Base-by-base conservation (phyloP, 148 eudicot species). In the Oxyria digyna region DNA sequence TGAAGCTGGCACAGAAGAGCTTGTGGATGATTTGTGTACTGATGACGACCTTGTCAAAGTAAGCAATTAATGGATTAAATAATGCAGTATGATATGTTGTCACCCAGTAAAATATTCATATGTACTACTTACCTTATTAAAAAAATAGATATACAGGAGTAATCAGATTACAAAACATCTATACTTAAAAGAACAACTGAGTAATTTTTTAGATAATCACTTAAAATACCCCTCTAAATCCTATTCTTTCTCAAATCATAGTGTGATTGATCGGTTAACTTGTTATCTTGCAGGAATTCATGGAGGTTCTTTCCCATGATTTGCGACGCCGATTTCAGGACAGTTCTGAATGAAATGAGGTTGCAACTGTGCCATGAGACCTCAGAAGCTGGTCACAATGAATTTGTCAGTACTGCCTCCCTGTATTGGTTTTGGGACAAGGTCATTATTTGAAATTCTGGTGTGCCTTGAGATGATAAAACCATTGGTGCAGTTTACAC, bases 11-110 rank as follows among this genome's bases (percentile, higher is more conserved):
- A n/a, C 46, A 23, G 69, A 23, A 20, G 69, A 66, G 43, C 69
- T 66, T 38, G 43, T 66, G 42, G 37, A 29, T 29, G 69, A 38
- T 37, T 35, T 66, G 45, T 37, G 69, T 66, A 46, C 42, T 20
- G 45, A 66, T 38, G 69, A 66, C 14, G 46, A 41, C 45, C 69
- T 66, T 66, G 69, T 46, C 29, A 66, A 66, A 37, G 69, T 66
- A 66, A 37, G 69, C 31, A 66, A 38, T 66, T 17, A 14, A 35
- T 37, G 10, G 9, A 7, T 66, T 66, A 33, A 26, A 23, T 8
- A 26, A 66, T 37, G 45, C 29, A 66, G 2, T 20, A 2, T 35
- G 69, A 18, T 37, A 13, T 18, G 26, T n/a, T 18, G 27, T 37
- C 14, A 4, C 43, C 46, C 9, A n/a, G n/a, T n/a, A n/a, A n/a